Base-by-base conservation (phyloP, 2,329 filamentous ascomycete genomes). In the Fusarium sp. region DNA sequence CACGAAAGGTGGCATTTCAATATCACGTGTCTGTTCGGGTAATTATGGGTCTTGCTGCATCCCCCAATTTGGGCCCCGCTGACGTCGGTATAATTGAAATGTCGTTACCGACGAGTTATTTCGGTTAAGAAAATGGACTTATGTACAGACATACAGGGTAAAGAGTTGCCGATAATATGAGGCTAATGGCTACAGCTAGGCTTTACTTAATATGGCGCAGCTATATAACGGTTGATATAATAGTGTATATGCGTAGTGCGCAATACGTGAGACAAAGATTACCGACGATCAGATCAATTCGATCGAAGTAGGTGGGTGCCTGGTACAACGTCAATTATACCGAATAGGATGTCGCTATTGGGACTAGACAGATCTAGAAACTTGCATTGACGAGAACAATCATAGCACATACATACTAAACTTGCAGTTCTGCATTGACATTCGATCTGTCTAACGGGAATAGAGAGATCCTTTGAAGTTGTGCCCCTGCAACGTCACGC, bases 1-100 rank as follows among this genome's bases (percentile, higher is more conserved):
- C 13, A 13, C 23, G 68, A 64, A 69, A 71, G 64, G 68, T 71
- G 68, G 68, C 68, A 71, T 71, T 65, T 69, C 55, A 25, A 42
- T 41, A 59, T 71, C 68, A 71, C 68, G 68, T 71, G 68, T 54
- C 45, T 21, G 12, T 27, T 21, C 68, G 68, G 68, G 55, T 62
- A 69, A 57, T 20, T 71, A 16, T 71, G 67, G 67, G 25, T 9
- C 37, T 13, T 13, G 21, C 11, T 59, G 54, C 55, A 49, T 53
- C 25, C 30, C 21, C 23, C 41, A 28, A 30, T 40, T 8, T 23
- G 34, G 25, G 54, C 32, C 54, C 67, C 57, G 50, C 55, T 67
- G 41, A 59, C 63, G 53, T 70, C 34, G 47, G 21, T 47, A 27
- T 43, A 34, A 16, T 21, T 14, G 12, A 37, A 56, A 20, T 37